Evolutionary conservation across 2,329 filamentous ascomycete species (phyloP).

Genomic region (Periglandula ipomoeae): DNA sequence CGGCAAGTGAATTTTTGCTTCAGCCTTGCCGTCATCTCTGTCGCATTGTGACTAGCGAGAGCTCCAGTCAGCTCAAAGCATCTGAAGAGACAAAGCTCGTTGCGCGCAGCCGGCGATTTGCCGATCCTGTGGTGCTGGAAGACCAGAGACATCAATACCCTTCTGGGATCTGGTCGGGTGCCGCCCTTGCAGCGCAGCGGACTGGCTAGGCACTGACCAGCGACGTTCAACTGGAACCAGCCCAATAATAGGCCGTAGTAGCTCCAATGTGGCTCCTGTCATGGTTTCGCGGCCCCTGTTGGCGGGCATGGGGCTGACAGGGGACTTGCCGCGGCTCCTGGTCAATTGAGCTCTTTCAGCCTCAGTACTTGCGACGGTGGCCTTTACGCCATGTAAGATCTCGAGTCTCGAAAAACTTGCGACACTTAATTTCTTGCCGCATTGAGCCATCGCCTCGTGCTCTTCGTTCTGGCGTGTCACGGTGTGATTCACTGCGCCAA

Average conservation of each 20-base stretch:
- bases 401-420: background rate
- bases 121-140: no score
- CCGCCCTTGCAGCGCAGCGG: no score
- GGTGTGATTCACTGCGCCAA: background rate
- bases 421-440: conserved; percentile 1
- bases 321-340: background rate
- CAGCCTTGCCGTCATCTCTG: background rate
- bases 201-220: background rate
- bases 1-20: no score
- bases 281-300: no score
- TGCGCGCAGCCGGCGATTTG: conserved; percentile 11
- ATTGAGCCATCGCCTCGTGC: background rate
- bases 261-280: no score
- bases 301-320: no score
- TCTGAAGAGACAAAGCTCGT: background rate
- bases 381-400: conserved; percentile 15
- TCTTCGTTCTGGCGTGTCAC: background rate
- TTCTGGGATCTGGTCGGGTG: background rate
- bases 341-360: background rate
- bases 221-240: no score
- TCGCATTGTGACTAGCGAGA: background rate
- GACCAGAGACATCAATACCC: no score
- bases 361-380: conserved; percentile 26
- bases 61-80: no score
- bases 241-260: no score